These are phyloP conservation scores for Sporothrix variecibatus DNA, from an alignment of 2,329 filamentous ascomycete species.

Conservation along the genomic window DNA sequence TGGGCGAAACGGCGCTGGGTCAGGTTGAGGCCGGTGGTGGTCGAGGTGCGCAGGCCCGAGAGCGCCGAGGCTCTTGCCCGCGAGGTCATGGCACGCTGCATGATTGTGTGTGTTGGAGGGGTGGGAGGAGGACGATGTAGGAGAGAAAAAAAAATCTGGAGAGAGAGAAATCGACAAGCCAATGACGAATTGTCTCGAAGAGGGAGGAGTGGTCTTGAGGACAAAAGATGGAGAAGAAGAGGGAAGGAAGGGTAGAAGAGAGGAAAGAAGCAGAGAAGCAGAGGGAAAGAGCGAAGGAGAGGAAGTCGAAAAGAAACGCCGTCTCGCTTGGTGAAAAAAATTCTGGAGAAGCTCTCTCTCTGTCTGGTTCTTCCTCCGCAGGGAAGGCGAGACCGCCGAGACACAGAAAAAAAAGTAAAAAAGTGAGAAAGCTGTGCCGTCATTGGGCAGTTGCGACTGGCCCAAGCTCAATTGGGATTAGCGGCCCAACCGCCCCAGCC, in stretches of 20 bases:
- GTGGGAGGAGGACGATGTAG: background rate
- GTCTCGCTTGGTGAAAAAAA: conserved; percentile 17
- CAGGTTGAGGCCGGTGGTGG: conserved; percentile 56
- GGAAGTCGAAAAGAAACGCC: background rate
- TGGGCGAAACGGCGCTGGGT: conserved; percentile 96
- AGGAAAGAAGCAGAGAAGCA: background rate
- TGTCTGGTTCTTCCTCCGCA: background rate
- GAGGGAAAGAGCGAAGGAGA: background rate
- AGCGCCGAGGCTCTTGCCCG: conserved; percentile 78
- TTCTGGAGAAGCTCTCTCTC: conserved; percentile 26
- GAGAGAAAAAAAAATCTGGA: background rate
- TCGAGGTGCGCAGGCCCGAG: conserved; percentile 65
- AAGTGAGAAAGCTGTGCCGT: conserved; percentile 8
- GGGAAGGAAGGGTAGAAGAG: background rate
- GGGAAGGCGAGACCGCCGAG: conserved; percentile 12
- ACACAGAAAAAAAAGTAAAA: conserved; percentile 4
- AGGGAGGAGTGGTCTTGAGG: background rate
- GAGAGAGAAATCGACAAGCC: background rate
- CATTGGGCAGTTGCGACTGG: background rate
- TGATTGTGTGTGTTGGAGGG: conserved; percentile 51
- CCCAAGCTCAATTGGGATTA: background rate
- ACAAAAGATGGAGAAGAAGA: conserved; percentile 17
- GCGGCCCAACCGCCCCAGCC: background rate
- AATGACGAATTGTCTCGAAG: background rate
- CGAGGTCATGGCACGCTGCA: conserved; percentile 94